Conservation (phyloP, 805 yeast genomes). For the Yamadazyma ubonensis region DNA sequence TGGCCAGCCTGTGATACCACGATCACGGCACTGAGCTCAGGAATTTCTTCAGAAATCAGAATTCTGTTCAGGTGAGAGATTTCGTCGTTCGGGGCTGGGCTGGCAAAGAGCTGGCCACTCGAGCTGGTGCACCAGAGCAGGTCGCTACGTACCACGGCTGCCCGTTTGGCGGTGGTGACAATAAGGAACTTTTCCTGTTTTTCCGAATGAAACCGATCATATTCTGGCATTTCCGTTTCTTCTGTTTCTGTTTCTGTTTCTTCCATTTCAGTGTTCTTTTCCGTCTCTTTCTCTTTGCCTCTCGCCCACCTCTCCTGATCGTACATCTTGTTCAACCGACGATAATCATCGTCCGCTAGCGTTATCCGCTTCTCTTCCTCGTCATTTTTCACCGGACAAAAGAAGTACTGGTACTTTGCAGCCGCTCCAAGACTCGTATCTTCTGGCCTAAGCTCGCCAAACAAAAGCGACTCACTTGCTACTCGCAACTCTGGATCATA, state of each 20-base stretch:
- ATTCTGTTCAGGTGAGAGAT: slow-evolving; percentile 33
- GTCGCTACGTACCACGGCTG: slow-evolving; percentile 47
- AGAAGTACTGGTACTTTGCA: slow-evolving; percentile 35
- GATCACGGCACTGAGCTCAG: slow-evolving; percentile 34
- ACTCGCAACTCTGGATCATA: slow-evolving; percentile 27
- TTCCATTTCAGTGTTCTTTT: neutral
- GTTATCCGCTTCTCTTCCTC: slow-evolving; percentile 20
- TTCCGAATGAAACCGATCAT: neutral
- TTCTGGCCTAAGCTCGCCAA: slow-evolving; percentile 17
- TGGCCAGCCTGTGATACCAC: slow-evolving; percentile 40
- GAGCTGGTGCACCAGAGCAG: slow-evolving; percentile 49
- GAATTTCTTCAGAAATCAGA: slow-evolving; percentile 34
- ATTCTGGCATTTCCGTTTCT: neutral
- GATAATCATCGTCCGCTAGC: slow-evolving; percentile 33
- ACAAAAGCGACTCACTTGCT: slow-evolving; percentile 38
- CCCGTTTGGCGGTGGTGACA: slow-evolving; percentile 40
- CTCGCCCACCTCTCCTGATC: slow-evolving; percentile 3
- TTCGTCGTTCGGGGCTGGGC: slow-evolving; percentile 39
- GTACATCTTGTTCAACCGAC: slow-evolving; percentile 29
- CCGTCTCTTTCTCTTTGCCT: neutral
- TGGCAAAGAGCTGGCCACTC: slow-evolving; percentile 41
- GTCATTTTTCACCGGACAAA: slow-evolving; percentile 19
- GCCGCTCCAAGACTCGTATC: slow-evolving; percentile 31
- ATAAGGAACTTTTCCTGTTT: slow-evolving; percentile 24
- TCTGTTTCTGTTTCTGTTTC: neutral